phyloP scores from a whole-genome alignment of 1,139 yeast species.

The Suhomyces terraborum region DNA sequence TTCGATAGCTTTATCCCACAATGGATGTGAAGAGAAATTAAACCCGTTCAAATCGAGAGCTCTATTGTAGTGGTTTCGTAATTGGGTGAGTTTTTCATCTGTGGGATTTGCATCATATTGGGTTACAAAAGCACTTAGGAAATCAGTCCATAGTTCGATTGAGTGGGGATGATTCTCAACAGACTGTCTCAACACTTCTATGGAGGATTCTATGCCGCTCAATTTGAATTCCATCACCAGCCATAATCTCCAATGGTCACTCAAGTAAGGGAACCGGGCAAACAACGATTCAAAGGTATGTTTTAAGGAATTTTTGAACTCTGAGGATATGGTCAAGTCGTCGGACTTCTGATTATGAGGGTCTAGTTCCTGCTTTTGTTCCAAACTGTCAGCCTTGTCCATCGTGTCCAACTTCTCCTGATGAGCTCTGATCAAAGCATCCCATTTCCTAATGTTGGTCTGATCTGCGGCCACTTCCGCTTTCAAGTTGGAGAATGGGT shows the following conservation, averaged over 20 bases:
- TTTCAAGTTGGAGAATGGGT: neutral
- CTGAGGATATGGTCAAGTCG: slow-evolving; percentile 18
- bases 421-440: slow-evolving; percentile 26
- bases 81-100: slow-evolving; percentile 20
- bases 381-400: too few species aligned
- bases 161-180: slow-evolving; percentile 56
- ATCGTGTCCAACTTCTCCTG: slow-evolving; percentile 24
- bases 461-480: slow-evolving; percentile 20
- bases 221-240: slow-evolving; percentile 55
- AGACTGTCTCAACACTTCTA: slow-evolving; percentile 47
- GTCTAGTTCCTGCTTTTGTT: slow-evolving; percentile 3
- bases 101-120: slow-evolving; percentile 24
- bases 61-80: slow-evolving; percentile 41
- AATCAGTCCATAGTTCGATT: slow-evolving; percentile 68
- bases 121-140: slow-evolving; percentile 52
- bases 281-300: slow-evolving; percentile 30
- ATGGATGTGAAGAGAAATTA: slow-evolving; percentile 59
- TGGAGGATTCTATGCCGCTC: slow-evolving; percentile 54
- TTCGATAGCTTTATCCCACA: slow-evolving; percentile 66
- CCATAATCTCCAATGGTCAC: slow-evolving; percentile 63
- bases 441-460: slow-evolving; percentile 36
- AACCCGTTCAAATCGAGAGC: slow-evolving; percentile 50
- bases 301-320: slow-evolving; percentile 24
- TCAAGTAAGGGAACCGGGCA: slow-evolving; percentile 54
- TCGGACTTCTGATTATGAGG: slow-evolving; percentile 16